A percentile compares a stretch with the other conserved stretches of the same genome.
These are phyloP conservation scores for Lotmaria passim DNA, from an alignment of 208 protist genomes.

Conservation along the genomic window DNA sequence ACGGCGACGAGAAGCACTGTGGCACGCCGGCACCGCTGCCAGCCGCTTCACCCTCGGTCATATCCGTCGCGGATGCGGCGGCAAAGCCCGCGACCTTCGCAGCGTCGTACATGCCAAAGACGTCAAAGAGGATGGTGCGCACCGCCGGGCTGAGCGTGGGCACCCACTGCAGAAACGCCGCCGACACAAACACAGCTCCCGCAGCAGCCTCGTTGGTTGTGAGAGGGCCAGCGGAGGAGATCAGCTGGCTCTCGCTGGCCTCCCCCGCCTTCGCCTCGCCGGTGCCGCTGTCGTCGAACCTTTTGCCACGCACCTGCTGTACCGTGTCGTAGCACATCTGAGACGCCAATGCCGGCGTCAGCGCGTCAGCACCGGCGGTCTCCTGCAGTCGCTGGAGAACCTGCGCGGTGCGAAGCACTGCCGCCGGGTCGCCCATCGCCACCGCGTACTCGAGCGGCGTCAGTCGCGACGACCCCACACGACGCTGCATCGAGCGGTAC, in stretches of 20 bases:
- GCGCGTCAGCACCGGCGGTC: conserved; percentile 24
- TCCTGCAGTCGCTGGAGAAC: conserved; percentile 57
- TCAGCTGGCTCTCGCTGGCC: not conserved
- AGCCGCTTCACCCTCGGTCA: too few relatives aligned
- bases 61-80: too few relatives aligned
- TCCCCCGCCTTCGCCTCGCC: not conserved
- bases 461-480: conserved; percentile 49
- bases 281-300: not conserved
- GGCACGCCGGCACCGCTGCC: not conserved
- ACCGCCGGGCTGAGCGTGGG: conserved; percentile 68
- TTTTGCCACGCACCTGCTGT: conserved; percentile 2
- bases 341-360: not conserved
- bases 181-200: conserved; percentile 34
- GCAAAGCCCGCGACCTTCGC: conserved; percentile 56
- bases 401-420: conserved; percentile 63
- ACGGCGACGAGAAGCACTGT: not conserved
- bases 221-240: not conserved
- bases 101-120: conserved; percentile 64
- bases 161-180: conserved; percentile 53
- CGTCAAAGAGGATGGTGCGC: conserved; percentile 74
- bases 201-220: not conserved
- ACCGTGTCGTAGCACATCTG: conserved; percentile 9
- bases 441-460: conserved; percentile 78
- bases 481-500: conserved; percentile 45
- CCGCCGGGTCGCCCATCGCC: conserved; percentile 56